These are phyloP conservation scores for Pichia phayaonensis DNA, from an alignment of 805 yeast genomes.

Conservation along the genomic window DNA sequence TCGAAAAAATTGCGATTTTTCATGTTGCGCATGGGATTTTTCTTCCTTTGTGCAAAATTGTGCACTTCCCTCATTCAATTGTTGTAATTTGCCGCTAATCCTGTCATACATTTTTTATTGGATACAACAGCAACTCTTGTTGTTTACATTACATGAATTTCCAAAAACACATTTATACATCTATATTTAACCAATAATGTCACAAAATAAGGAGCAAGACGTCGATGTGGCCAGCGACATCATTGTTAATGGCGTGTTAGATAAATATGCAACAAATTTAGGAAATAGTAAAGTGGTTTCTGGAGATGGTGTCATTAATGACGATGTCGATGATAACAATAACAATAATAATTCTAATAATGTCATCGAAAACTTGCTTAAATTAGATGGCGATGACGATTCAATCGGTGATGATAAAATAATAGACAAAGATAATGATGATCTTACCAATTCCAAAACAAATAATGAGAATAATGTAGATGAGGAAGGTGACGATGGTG, in stretches of 20 bases:
- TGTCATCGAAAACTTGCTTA: background rate
- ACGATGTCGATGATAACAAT: background rate
- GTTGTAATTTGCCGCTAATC: background rate
- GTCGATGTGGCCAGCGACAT: background rate
- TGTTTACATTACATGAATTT: background rate
- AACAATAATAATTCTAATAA: background rate
- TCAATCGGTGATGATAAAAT: background rate
- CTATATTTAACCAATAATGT: background rate
- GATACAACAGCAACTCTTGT: background rate
- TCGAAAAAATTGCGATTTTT: background rate
- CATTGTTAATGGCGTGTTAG: background rate
- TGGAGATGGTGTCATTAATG: background rate
- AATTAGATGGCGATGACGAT: background rate
- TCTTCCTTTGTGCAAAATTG: background rate
- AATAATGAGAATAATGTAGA: background rate
- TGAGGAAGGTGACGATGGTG: slow-evolving; percentile 1
- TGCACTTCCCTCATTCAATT: background rate
- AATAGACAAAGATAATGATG: background rate
- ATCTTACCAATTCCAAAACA: too few species aligned
- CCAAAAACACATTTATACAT: background rate
- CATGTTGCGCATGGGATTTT: background rate
- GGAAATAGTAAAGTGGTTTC: background rate
- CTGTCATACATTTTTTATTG: background rate
- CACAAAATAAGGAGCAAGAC: background rate
- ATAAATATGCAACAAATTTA: background rate